Evolutionary conservation across 179 eudicot species (phyloP).

Genomic region (Silene coronaria): DNA sequence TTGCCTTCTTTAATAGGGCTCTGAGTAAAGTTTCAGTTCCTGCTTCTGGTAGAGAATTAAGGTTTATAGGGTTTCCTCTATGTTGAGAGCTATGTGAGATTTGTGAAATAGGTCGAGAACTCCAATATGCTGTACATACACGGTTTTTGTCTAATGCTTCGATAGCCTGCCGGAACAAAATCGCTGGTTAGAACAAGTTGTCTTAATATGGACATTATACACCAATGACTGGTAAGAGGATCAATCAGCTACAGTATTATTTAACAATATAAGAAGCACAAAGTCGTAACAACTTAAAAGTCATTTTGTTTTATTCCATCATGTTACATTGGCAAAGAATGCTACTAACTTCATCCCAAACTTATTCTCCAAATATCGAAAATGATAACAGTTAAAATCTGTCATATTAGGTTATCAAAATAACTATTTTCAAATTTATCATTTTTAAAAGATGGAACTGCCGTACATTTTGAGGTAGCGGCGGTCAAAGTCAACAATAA

Average conservation of each 20-base stretch:
- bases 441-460: too few species aligned
- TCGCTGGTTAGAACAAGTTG: constrained; percentile 5
- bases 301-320: not conserved
- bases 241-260: not conserved
- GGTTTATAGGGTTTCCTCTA: constrained; percentile 21
- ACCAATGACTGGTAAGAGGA: constrained; percentile 35
- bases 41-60: constrained; percentile 15
- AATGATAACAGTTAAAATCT: too few species aligned
- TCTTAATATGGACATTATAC: constrained; percentile 43
- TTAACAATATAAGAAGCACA: not conserved
- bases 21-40: constrained; percentile 42
- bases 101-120: constrained; percentile 54
- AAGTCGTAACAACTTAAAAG: not conserved
- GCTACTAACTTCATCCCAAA: not conserved
- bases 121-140: constrained; percentile 69
- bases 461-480: not conserved
- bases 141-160: constrained; percentile 64
- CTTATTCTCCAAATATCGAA: not conserved
- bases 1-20: constrained; percentile 72
- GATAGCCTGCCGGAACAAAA: constrained; percentile 43
- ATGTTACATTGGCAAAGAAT: not conserved
- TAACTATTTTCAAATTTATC: not conserved
- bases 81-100: constrained; percentile 42
- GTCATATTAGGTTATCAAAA: too few species aligned
- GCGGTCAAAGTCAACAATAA: not conserved